Evolutionary conservation across 1,284 basidiomycete genomes (phyloP).

Genomic region (Boletus smithii): DNA sequence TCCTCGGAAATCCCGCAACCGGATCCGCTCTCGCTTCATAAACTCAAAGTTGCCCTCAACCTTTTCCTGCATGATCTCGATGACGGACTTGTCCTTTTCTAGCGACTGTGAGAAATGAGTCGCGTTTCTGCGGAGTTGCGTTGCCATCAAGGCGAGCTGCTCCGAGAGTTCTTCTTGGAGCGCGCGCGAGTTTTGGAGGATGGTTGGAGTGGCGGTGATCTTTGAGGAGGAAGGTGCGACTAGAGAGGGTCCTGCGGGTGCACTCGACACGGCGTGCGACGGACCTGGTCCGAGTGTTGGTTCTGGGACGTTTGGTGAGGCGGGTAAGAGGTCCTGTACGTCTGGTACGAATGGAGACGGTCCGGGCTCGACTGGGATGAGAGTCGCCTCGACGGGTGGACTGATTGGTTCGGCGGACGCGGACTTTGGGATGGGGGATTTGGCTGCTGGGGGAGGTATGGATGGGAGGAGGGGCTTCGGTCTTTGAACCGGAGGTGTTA

Average conservation of each 20-base stretch:
- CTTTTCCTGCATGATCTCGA: constrained; percentile 61
- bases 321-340: constrained; percentile 21
- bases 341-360: constrained; percentile 5
- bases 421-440: neutral
- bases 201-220: constrained; percentile 40
- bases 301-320: constrained; percentile 7
- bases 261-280: constrained; percentile 20
- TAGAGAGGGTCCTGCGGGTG: constrained; percentile 13
- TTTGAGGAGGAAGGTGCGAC: constrained; percentile 34
- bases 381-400: constrained; percentile 22
- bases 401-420: neutral
- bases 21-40: constrained; percentile 62
- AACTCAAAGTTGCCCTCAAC: constrained; percentile 67
- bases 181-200: constrained; percentile 54
- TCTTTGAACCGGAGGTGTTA: constrained; percentile 37
- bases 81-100: constrained; percentile 59
- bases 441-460: constrained; percentile 30
- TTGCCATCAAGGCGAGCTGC: constrained; percentile 75
- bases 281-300: neutral
- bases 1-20: constrained; percentile 59
- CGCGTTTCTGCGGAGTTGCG: constrained; percentile 72
- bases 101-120: constrained; percentile 65
- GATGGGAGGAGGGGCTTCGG: constrained; percentile 39
- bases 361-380: constrained; percentile 25
- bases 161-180: constrained; percentile 70